Evolutionary conservation across 331 rosid genomes (phyloP), one percentile per base, ranked within the genome.

Genomic region (Saraca asoca): DNA sequence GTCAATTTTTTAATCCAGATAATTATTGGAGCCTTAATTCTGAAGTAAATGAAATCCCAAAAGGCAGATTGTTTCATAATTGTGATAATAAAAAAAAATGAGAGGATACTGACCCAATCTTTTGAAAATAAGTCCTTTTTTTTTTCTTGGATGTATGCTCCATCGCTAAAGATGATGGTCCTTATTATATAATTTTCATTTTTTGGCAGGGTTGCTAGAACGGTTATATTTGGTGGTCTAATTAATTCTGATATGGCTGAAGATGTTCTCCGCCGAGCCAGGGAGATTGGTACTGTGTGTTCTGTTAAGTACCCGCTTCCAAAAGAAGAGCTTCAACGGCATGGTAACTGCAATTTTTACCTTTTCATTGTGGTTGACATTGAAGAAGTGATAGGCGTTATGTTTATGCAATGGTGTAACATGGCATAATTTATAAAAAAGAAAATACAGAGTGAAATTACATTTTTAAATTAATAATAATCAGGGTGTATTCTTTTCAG

Each of bases 141-240:
- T 29, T 49, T 15, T 29, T 14, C 35, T 17, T 44, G 42, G 20
- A 41, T 43, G 35, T 37, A 13, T 55, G 33, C 39, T 41, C 52
- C 17, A 48, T 73, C 37, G 58, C 44, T 51, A 33, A 49, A 31
- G 64, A 33, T 15, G 58, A 4, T 73, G 75, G 62, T 44, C 46
- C 73, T 59, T 74, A 60, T 68, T 64, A 8, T 70, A 12, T 58
- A 14, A 31, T 39, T 29, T 14, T 57, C 19, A 58, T 68, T 62
- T 56, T 50, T 77, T 18, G 80, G 75, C 79, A 93, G 97, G 88
- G 88, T 90, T 85, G 97, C 97, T 35, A 90, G 96, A 76, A 90
- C 96, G 48, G 89, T 93, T 60, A 75, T 90, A 70, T 78, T 90
- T 64, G 97, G 97, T 39, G 89, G 96, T 73, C 97, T 89, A 58